Evolutionary conservation across 2,329 filamentous ascomycete species (phyloP).

Genomic region (Metarhizium brunneum): DNA sequence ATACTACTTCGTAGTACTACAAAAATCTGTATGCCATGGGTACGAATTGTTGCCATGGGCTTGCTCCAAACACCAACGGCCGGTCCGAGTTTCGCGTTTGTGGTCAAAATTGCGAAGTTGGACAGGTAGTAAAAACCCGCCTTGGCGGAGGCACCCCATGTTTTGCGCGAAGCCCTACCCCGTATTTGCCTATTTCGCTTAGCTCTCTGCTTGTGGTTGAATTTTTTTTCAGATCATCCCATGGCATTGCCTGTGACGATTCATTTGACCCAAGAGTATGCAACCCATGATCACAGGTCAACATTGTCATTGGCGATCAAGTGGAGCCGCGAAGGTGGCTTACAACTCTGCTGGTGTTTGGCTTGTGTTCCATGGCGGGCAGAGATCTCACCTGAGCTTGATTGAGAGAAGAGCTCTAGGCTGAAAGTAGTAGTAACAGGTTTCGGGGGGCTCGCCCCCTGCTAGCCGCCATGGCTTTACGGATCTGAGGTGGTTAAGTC

Average conservation of each 20-base stretch:
- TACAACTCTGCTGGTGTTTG: not conserved
- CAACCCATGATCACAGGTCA: not conserved
- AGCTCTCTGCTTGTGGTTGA: not conserved
- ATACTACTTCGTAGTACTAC: no score
- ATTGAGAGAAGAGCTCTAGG: constrained; percentile 3
- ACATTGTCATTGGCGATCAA: not conserved
- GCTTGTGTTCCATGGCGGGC: not conserved
- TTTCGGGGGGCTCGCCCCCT: not conserved
- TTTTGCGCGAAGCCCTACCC: not conserved
- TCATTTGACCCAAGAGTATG: not conserved
- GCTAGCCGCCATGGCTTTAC: not conserved
- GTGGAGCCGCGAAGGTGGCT: not conserved
- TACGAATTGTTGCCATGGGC: not conserved
- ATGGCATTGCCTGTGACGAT: not conserved
- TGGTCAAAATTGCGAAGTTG: no score
- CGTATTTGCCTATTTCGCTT: not conserved
- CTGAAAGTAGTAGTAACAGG: not conserved
- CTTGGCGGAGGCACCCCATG: not conserved
- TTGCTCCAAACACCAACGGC: not conserved
- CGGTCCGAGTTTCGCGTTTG: not conserved
- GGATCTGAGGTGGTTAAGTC: not conserved
- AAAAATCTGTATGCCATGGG: not conserved
- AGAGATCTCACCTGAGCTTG: constrained; percentile 1
- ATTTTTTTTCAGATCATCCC: not conserved
- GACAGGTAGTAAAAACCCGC: no score